Evolutionary conservation across 495 filamentous ascomycete genomes (phyloP).

Genomic region (Podospora comata): DNA sequence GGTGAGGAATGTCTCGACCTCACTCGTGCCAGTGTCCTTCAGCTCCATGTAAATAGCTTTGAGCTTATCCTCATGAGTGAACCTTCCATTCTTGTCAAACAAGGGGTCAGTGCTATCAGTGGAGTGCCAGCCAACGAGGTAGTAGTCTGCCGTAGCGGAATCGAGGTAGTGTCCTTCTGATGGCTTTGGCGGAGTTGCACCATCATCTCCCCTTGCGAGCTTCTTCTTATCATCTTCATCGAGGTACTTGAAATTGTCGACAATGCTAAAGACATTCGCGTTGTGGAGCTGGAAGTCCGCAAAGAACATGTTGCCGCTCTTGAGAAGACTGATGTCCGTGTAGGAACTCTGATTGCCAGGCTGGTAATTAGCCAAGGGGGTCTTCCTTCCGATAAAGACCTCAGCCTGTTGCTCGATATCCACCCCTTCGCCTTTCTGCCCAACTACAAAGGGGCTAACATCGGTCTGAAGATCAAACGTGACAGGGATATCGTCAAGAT

Average conservation of each 20-base stretch:
- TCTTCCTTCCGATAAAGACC: constrained; percentile 48
- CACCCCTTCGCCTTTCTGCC: not conserved
- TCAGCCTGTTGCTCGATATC: constrained; percentile 46
- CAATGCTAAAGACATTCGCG: constrained; percentile 49
- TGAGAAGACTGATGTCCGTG: constrained; percentile 34
- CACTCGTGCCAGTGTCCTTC: too few species aligned
- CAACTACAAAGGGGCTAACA: constrained; percentile 44
- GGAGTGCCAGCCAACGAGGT: constrained; percentile 52
- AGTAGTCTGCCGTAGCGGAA: constrained; percentile 43
- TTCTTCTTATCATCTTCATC: too few species aligned
- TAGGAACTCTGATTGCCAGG: not conserved
- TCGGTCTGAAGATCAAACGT: constrained; percentile 48
- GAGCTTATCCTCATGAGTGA: not conserved
- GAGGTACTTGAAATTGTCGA: constrained; percentile 44
- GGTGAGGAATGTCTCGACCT: not conserved
- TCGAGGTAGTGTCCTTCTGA: not conserved
- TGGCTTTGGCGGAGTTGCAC: too few species aligned
- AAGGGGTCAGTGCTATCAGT: constrained; percentile 1
- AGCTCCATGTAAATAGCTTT: not conserved
- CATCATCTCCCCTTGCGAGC: too few species aligned
- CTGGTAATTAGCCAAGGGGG: not conserved
- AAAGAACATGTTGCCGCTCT: constrained; percentile 47
- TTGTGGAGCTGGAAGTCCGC: constrained; percentile 50
- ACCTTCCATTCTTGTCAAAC: constrained; percentile 22
- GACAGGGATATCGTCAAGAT: constrained; percentile 31